Evolutionary conservation across 805 yeast genomes (phyloP), one percentile per base, ranked within the genome.

Genomic region (Candida methanosorbosa): DNA sequence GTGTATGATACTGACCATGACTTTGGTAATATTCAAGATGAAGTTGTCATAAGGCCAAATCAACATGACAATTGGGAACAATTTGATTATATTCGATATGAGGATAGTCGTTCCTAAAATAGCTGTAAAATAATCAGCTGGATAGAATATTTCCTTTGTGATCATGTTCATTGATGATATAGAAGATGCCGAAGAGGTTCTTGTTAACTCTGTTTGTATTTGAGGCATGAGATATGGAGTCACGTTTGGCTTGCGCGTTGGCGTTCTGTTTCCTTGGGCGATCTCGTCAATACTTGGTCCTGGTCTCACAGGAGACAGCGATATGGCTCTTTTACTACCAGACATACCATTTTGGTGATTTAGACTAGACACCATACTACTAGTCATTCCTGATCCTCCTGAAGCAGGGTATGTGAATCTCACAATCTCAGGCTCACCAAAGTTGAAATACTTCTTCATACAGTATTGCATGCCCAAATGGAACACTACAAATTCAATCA

Each of bases 31-130:
- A 28, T 54, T 50, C 26, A 59, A 79, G 3, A 81, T 65, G 1
- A 80, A 66, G n/a, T 82, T 72, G 50, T 92, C 96, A 50, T 92
- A 92, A 1, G 95, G 92, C 99, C 99, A 92, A 24, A 92, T 90
- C 22, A 92, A 64, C 88, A 90, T 90, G 23, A 92, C 66, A 15
- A 92, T 81, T 0, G 98, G 98, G 42, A 90, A 79, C 17, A 90
- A 64, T 50, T 82, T 85, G 27, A 90, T 79, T 1, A 84, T 75
- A 29, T 85, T 77, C 0, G 97, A 78, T 5, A 87, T 68, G 30
- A 88, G 52, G 1, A 87, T 67, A 0, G 95, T 81, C 9, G 78
- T 68, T 1, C 86, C 68, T 14, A 88, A 54, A 4, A 71, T 68
- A n/a, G 59, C 49, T 2, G 43, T 37, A 37, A 43, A 50, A 31